Evolutionary conservation across 1,284 basidiomycete species (phyloP), one percentile per base, ranked within the genome.

Genomic region (Leccinum cinnamomeum): DNA sequence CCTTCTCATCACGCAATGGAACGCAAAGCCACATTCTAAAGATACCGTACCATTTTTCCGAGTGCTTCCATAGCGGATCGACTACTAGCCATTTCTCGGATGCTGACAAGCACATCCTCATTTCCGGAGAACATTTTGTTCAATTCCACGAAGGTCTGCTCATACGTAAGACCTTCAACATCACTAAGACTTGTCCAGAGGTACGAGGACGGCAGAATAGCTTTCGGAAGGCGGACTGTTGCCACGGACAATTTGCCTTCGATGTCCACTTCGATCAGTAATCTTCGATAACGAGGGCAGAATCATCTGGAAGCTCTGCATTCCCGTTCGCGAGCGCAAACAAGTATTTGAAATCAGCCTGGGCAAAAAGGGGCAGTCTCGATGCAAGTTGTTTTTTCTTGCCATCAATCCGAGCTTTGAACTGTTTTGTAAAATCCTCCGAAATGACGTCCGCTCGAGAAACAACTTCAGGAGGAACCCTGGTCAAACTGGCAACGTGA

Each of bases 11-110:
- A 48, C 89, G 85, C 63, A 98, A 78, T 12, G 96, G 96, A 81
- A 91, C 89, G 65, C 93, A 96, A 7, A 98, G 80, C 96, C 95
- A 98, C 64, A 96, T 90, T 54, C 94, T 86, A 82, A 98, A 97
- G 84, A 74, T 97, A 96, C 91, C 93, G 97, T 48, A 95, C 86
- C 91, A 97, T 92, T 7, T 87, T 86, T 1, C 95, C 95, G 5
- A 98, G 78, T 0, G 95, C 90, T 69, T 92, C 88, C 63, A 97
- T 90, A 0, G 94, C 89, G 11, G 82, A 76, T 5, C 79, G 81
- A 58, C 84, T 88, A 35, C 82, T 79, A 37, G 84, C 78, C 88
- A 97, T 89, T 25, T 82, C 81, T 53, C 86, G 80, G 62, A 98
- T 93, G 5, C 88, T 85, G 46, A 84, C 79, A 0, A 95, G 95